A percentile compares a stretch with the other conserved stretches of the same genome.
These are phyloP conservation scores for Populus davidiana DNA, from an alignment of 345 rosid genomes.

Conservation along the genomic window DNA sequence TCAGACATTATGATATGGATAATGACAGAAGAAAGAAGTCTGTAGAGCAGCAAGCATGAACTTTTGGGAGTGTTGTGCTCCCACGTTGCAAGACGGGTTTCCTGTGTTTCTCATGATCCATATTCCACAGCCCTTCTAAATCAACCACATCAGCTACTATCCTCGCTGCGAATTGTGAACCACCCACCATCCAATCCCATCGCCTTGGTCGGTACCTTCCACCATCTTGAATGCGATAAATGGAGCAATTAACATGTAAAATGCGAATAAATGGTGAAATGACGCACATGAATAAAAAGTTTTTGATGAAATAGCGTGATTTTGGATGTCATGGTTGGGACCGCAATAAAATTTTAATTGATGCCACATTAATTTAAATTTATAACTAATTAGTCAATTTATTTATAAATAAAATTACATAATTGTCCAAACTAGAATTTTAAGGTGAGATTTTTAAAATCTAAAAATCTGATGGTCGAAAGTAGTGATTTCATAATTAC, in stretches of 20 bases:
- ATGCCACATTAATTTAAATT: too few species aligned
- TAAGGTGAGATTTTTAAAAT: too few species aligned
- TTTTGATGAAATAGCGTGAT: too few species aligned
- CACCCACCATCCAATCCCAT: neutral
- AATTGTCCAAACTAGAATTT: too few species aligned
- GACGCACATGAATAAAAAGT: too few species aligned
- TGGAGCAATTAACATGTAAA: too few species aligned
- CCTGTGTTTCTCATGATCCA: neutral
- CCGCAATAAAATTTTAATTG: too few species aligned
- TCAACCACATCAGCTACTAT: conserved; percentile 13
- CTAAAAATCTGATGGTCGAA: fast-evolving
- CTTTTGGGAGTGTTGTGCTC: neutral
- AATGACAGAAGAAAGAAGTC: neutral
- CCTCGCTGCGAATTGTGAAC: conserved; percentile 1
- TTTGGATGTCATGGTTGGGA: too few species aligned
- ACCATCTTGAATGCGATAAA: neutral
- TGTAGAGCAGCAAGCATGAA: neutral
- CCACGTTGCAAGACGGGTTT: conserved; percentile 19
- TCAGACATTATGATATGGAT: neutral
- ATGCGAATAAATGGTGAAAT: too few species aligned
- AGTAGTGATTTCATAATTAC: too few species aligned
- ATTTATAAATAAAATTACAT: too few species aligned
- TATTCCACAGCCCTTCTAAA: neutral
- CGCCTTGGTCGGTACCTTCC: conserved; percentile 4
- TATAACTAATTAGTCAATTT: fast-evolving